phyloP scores from a whole-genome alignment of 345 rosid genomes.

The Arabis alpina region DNA sequence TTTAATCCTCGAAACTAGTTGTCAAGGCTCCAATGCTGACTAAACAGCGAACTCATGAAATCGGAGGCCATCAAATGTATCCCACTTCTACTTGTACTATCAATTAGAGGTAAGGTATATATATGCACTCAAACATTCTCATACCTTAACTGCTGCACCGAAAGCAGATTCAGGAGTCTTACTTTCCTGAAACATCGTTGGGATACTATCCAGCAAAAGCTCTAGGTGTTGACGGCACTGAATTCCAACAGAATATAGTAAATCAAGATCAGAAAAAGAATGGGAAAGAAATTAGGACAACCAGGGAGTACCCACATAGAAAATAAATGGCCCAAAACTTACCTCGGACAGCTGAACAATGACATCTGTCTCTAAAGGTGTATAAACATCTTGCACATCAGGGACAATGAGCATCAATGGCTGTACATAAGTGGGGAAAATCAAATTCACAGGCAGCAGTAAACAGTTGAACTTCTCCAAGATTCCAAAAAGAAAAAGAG shows the following conservation, averaged over 20 bases:
- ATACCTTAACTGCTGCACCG: slow-evolving; percentile 83
- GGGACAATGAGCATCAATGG: slow-evolving; percentile 97
- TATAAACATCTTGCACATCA: slow-evolving; percentile 91
- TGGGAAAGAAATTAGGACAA: neutral
- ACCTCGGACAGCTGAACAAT: slow-evolving; percentile 90
- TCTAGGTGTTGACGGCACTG: slow-evolving; percentile 97
- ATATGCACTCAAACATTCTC: slow-evolving; percentile 18
- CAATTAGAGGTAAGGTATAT: slow-evolving; percentile 18
- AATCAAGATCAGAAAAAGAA: slow-evolving; percentile 13
- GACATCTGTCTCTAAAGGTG: slow-evolving; percentile 86
- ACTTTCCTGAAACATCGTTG: slow-evolving; percentile 87
- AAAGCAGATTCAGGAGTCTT: slow-evolving; percentile 93
- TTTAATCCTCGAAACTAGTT: slow-evolving; percentile 23
- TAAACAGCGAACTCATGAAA: slow-evolving; percentile 26
- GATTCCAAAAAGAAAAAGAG: slow-evolving; percentile 16
- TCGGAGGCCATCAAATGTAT: slow-evolving; percentile 15
- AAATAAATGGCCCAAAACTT: slow-evolving; percentile 36
- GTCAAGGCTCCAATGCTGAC: slow-evolving; percentile 16
- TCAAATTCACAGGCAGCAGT: slow-evolving; percentile 30
- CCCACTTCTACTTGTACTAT: slow-evolving; percentile 21
- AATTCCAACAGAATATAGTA: slow-evolving; percentile 29
- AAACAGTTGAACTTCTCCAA: slow-evolving; percentile 60
- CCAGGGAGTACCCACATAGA: slow-evolving; percentile 15
- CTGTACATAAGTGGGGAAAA: slow-evolving; percentile 52
- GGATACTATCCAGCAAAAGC: slow-evolving; percentile 91